Percentiles rank a stretch among this genome's conserved stretches.
Evolutionary conservation across 2,329 filamentous ascomycete species (phyloP).

Genomic region (Cladosporium sphaerospermum): DNA sequence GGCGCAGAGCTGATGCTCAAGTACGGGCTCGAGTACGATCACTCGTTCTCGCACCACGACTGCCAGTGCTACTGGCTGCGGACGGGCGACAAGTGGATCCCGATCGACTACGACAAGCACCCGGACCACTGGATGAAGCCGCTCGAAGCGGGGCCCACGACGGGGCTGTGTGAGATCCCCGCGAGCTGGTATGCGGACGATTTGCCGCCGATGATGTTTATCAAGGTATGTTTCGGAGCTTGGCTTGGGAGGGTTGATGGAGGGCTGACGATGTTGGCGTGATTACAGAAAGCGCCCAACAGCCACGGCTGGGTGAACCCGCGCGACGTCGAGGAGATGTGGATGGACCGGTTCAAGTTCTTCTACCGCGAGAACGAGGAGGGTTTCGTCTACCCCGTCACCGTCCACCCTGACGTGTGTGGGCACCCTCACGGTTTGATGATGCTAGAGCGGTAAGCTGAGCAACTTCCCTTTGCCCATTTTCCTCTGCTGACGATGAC

Average conservation of each 20-base stretch:
- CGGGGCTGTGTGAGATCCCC: conserved; percentile 61
- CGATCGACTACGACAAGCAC: conserved; percentile 60
- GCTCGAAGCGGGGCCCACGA: conserved; percentile 51
- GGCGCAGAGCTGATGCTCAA: conserved; percentile 58
- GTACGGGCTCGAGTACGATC: conserved; percentile 66
- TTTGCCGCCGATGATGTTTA: conserved; percentile 65
- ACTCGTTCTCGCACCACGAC: conserved; percentile 61
- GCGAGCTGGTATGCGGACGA: conserved; percentile 57
- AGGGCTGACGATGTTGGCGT: too few relatives aligned
- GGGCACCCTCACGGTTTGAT: conserved; percentile 65
- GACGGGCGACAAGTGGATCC: conserved; percentile 60
- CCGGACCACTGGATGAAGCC: conserved; percentile 63
- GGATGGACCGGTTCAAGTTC: conserved; percentile 64
- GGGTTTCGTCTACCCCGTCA: conserved; percentile 66
- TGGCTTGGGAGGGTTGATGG: neutral
- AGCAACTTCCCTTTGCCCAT: neutral
- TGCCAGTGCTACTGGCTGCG: conserved; percentile 59
- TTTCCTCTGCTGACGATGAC: neutral
- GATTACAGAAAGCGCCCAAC: conserved; percentile 43
- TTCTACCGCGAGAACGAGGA: conserved; percentile 72
- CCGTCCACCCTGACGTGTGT: conserved; percentile 67
- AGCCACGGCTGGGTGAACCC: conserved; percentile 55
- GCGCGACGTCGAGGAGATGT: conserved; percentile 58
- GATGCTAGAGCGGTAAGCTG: conserved; percentile 62
- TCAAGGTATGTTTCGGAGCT: conserved; percentile 42